Evolutionary conservation across 768 basidiomycete species (phyloP).

Genomic region (Omphalotus guepiniiformis): DNA sequence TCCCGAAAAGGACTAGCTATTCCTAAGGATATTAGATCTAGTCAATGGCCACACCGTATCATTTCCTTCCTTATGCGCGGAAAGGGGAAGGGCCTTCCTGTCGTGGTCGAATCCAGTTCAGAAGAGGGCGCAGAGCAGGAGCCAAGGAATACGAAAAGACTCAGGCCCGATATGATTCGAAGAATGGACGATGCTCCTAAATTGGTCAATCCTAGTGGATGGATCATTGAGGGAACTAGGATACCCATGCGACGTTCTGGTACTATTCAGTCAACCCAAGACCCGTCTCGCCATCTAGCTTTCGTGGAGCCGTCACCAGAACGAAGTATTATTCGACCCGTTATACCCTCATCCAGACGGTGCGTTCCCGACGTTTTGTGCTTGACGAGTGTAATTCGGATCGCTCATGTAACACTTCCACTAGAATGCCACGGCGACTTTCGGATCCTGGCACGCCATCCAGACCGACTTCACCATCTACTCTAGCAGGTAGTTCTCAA

Average conservation of each 20-base stretch:
- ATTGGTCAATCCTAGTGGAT: conserved; percentile 71
- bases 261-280: conserved; percentile 14
- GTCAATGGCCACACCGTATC: conserved; percentile 17
- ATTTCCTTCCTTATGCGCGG: conserved; percentile 28
- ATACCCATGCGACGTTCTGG: conserved; percentile 21
- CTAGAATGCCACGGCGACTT: conserved; percentile 25
- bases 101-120: conserved; percentile 13
- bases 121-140: conserved; percentile 8
- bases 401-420: neutral
- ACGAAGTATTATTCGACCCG: neutral
- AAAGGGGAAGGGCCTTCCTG: conserved; percentile 1
- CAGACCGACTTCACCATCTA: conserved; percentile 26
- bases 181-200: conserved; percentile 66
- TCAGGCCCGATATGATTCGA: conserved; percentile 75
- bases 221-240: conserved; percentile 47
- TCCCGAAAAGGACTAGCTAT: conserved; percentile 22
- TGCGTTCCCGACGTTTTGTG: neutral
- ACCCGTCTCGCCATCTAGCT: conserved; percentile 15
- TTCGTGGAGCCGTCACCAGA: conserved; percentile 17
- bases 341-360: neutral
- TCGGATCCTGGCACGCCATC: conserved; percentile 36
- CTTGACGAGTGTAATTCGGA: neutral
- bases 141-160: conserved; percentile 21
- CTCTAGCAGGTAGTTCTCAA: conserved; percentile 22
- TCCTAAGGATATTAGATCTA: conserved; percentile 17